phyloP scores from a whole-genome alignment of 2,329 filamentous ascomycete species.

The Neophaeococcomyces aloes region DNA sequence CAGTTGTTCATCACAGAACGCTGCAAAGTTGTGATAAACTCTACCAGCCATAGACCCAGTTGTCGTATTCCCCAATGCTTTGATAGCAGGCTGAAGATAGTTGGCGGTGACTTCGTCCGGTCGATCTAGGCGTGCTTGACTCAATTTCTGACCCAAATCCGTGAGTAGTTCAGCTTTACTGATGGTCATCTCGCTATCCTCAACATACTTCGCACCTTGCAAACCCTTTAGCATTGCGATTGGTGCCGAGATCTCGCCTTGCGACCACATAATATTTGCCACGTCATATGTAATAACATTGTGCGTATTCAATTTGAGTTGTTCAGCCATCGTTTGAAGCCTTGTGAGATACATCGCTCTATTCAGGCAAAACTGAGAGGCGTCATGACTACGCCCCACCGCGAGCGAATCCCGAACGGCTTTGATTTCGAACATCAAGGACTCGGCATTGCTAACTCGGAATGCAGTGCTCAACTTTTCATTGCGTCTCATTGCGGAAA shows the following conservation, averaged over 20 bases:
- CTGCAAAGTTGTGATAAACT: conserved; percentile 89
- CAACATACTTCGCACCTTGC: conserved; percentile 49
- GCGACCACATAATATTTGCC: conserved; percentile 85
- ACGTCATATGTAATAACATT: conserved; percentile 69
- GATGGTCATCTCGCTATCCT: conserved; percentile 59
- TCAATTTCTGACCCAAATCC: conserved; percentile 78
- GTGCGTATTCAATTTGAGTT: conserved; percentile 65
- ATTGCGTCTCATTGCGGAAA: conserved; percentile 67
- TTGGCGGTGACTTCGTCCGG: conserved; percentile 79
- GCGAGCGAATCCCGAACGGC: conserved; percentile 65
- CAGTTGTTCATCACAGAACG: conserved; percentile 89
- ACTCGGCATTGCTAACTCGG: conserved; percentile 51
- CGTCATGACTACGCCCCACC: conserved; percentile 68
- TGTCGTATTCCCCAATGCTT: conserved; percentile 59
- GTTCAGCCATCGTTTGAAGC: conserved; percentile 58
- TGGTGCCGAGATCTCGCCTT: conserved; percentile 78
- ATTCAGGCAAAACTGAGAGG: conserved; percentile 76
- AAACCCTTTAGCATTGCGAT: conserved; percentile 79
- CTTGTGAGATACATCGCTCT: conserved; percentile 73
- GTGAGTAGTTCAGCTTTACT: conserved; percentile 71
- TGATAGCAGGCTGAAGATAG: conserved; percentile 75
- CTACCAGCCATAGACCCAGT: conserved; percentile 66
- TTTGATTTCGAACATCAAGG: conserved; percentile 62
- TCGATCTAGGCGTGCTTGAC: conserved; percentile 80
- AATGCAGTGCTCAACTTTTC: conserved; percentile 51